Evolutionary conservation across 2,329 filamentous ascomycete species (phyloP), one percentile per base, ranked within the genome.

Genomic region (Fusarium xylarioides): DNA sequence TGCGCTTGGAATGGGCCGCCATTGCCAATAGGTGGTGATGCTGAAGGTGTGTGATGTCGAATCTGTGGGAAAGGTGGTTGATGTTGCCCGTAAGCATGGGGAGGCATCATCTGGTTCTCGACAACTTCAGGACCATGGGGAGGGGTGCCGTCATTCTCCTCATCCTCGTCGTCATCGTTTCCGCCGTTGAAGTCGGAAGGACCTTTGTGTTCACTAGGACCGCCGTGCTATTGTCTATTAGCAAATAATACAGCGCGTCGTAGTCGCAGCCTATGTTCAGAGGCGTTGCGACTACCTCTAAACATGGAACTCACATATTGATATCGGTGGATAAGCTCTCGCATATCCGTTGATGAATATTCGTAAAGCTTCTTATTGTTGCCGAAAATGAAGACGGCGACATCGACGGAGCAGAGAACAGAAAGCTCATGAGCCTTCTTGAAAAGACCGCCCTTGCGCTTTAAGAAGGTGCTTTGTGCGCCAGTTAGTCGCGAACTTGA

Each of bases 391-490:
- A 99, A 96, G 79, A 99, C 96, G 44, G 96, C 96, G 76, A 99
- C 96, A 82, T 99, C 96, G 81, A 99, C 96, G 43, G 95, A 98
- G 83, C 96, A 99, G 72, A 99, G 92, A 52, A 99, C 96, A 59
- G 95, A 97, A 58, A 99, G 89, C 88, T 99, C 96, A 83, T 99
- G 95, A 60, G 96, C 96, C 90, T 99, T 99, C 87, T 99, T 99
- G 89, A 99, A 99, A 55, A 99, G 88, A 79, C 96, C 96, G 78
- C 95, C 96, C 85, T 99, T 99, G 86, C 96, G 93, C 89, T 99
- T 99, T 77, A 99, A 87, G 83, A 99, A 99, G 49, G 96, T 99
- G 74, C 95, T 98, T 80, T 59, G 65, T 56, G 63, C 63, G 65
- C 68, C 64, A 46, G 69, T 79, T 64, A 79, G 77, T 66, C 46